These are phyloP conservation scores for Hygrophorus pudorinus DNA, from an alignment of 768 basidiomycete species.

Conservation along the genomic window DNA sequence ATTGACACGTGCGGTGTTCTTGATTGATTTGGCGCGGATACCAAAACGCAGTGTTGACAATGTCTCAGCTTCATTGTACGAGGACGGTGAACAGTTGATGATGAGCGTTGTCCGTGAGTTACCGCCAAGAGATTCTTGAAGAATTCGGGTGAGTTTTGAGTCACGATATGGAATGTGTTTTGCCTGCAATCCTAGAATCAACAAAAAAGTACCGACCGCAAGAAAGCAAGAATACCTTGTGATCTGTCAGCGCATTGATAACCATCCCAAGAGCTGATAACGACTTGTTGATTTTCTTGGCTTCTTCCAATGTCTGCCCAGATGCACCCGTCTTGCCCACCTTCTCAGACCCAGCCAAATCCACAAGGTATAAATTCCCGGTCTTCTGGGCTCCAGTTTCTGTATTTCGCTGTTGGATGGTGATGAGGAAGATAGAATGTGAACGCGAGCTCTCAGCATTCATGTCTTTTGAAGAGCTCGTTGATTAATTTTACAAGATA, in stretches of 20 bases:
- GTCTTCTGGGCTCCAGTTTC: slow-evolving; percentile 94
- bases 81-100: slow-evolving; percentile 97
- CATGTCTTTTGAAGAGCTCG: slow-evolving; percentile 63
- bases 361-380: slow-evolving; percentile 94
- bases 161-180: slow-evolving; percentile 98
- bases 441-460: slow-evolving; percentile 99
- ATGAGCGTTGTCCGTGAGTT: slow-evolving; percentile 95
- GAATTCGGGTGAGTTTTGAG: slow-evolving; percentile 95
- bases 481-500: background rate
- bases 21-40: slow-evolving; percentile 99
- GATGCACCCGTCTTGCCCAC: slow-evolving; percentile 99
- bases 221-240: slow-evolving; percentile 51
- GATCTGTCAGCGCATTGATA: slow-evolving; percentile 95
- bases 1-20: slow-evolving; percentile 98
- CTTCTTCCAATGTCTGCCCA: slow-evolving; percentile 97
- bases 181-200: slow-evolving; percentile 39
- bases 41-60: slow-evolving; percentile 96
- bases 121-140: slow-evolving; percentile 97
- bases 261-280: slow-evolving; percentile 98
- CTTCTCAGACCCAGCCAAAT: slow-evolving; percentile 97
- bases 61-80: slow-evolving; percentile 96
- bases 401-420: slow-evolving; percentile 92
- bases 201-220: slow-evolving; percentile 3
- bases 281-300: slow-evolving; percentile 99
- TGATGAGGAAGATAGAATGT: slow-evolving; percentile 97